phyloP scores from a whole-genome alignment of 805 yeast species.

The Kodamaea leandrae region DNA sequence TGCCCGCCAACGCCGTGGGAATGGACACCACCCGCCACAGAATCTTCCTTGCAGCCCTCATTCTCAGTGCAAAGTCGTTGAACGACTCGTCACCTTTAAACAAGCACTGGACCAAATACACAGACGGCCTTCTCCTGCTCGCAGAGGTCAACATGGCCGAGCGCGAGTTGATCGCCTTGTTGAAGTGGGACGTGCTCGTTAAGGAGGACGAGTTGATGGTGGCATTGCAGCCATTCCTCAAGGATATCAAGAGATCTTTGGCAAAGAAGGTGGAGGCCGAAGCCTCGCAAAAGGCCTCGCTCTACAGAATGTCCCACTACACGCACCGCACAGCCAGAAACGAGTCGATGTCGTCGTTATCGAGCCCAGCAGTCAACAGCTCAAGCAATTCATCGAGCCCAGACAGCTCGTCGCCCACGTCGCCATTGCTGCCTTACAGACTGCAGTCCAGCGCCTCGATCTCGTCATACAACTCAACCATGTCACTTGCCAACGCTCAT shows the following conservation, averaged over 20 bases:
- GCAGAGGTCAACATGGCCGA: conserved; percentile 89
- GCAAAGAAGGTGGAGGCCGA: conserved; percentile 25
- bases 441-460: conserved; percentile 14
- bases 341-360: conserved; percentile 2
- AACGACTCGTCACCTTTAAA: conserved; percentile 94
- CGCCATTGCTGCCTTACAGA: conserved; percentile 8
- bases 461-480: conserved; percentile 17
- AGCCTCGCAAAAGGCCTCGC: conserved; percentile 25
- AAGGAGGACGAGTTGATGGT: conserved; percentile 65
- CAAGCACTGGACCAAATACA: conserved; percentile 93
- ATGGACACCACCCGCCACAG: conserved; percentile 92
- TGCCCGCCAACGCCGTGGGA: conserved; percentile 88
- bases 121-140: conserved; percentile 75
- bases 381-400: conserved; percentile 3
- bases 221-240: conserved; percentile 71
- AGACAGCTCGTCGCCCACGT: conserved; percentile 4
- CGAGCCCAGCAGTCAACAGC: conserved; percentile 7
- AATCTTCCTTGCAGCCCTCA: conserved; percentile 83
- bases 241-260: conserved; percentile 62
- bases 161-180: conserved; percentile 74
- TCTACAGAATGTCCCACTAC: conserved; percentile 29
- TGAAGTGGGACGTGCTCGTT: conserved; percentile 83
- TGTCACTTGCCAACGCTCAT: conserved; percentile 15
- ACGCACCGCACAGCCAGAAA: conserved; percentile 8
- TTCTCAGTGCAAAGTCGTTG: conserved; percentile 86